Base-by-base conservation (phyloP, 2,329 filamentous ascomycete species). In the Thyridium curvatum region DNA sequence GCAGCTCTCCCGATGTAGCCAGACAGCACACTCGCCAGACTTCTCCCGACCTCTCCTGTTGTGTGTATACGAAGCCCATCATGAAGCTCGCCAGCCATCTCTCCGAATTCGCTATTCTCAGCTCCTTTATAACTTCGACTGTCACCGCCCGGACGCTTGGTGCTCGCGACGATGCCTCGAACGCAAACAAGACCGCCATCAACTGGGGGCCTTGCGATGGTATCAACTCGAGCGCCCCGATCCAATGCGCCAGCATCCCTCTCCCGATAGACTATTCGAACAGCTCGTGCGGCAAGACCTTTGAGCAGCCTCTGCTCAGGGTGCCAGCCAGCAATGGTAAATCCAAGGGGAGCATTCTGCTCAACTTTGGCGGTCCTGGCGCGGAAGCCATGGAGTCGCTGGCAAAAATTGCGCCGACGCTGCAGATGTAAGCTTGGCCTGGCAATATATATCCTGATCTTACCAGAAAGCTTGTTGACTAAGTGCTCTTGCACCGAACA, bases 181-280 rank as follows among this genome's bases (percentile, higher is more conserved):
- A 6, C 10, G 10, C 21, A 26, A 26, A 26, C 21, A 26, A 26
- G 21, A 26, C 18, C 32, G 10, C 4, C 13, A 33, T 33, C 32
- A 15, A 12, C 32, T 33, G 32, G 32, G 14, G 18, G 32, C 32
- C 32, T 17, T 33, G 32, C 32, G 18, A 33, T 12, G 32, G 12
- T 14, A 33, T 12, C 12, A 18, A 18, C 15, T 15, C 32, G 13
- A 41, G 35, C 7, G 32, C 34, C 8, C 32, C 38, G 10, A 30
- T 47, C 3, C 32, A 37, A 12, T 63, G 60, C 41, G 57, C 50
- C 2, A 58, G 38, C 14, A 40, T 63, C 3, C 29, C 44, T 2
- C 59, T 62, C 1, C 60, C 60, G 3, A 50, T 62, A 1, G 60
- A 63, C 41, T 62, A 61, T 36, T 52, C 51, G 12, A 40, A 52